These are phyloP conservation scores for Pythium coloratum DNA, from an alignment of 352 stramenopile genomes.

Conservation along the genomic window DNA sequence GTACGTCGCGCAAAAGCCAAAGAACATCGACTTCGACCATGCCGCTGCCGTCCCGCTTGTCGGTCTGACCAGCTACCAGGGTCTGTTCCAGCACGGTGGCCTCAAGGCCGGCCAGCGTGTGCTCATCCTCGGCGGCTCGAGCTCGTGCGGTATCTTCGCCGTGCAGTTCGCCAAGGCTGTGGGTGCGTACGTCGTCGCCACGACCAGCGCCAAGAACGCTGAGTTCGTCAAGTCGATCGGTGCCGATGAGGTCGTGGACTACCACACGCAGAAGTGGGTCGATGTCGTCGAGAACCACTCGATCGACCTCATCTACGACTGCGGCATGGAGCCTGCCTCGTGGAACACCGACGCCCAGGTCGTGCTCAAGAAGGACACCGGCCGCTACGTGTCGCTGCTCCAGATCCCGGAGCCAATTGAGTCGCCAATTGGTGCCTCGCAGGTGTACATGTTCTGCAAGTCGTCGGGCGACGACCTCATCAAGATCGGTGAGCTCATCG, in stretches of 20 bases:
- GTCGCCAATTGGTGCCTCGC: constrained; percentile 17
- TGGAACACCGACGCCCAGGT: constrained; percentile 40
- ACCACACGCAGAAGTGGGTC: constrained; percentile 40
- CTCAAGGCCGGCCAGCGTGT: constrained; percentile 19
- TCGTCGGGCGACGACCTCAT: constrained; percentile 34
- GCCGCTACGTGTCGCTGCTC: constrained; percentile 41
- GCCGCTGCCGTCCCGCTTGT: constrained; percentile 34
- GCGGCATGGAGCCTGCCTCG: constrained; percentile 28
- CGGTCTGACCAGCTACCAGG: constrained; percentile 39
- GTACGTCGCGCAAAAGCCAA: constrained; percentile 41
- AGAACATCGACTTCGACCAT: constrained; percentile 37
- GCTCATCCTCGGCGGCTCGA: constrained; percentile 40
- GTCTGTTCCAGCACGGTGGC: constrained; percentile 22
- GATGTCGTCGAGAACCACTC: constrained; percentile 27
- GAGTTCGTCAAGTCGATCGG: constrained; percentile 35
- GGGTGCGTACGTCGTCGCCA: constrained; percentile 28
- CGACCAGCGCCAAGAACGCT: constrained; percentile 35
- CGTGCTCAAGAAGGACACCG: constrained; percentile 35
- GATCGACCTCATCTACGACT: constrained; percentile 28
- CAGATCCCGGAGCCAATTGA: constrained; percentile 37
- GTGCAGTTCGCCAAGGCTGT: constrained; percentile 21
- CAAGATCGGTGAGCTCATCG: constrained; percentile 41
- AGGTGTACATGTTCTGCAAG: constrained; percentile 23
- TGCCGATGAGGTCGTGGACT: constrained; percentile 43
- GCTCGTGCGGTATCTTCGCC: constrained; percentile 37